Conservation (phyloP, 140 eudicot genomes). For the Bidens hawaiensis region DNA sequence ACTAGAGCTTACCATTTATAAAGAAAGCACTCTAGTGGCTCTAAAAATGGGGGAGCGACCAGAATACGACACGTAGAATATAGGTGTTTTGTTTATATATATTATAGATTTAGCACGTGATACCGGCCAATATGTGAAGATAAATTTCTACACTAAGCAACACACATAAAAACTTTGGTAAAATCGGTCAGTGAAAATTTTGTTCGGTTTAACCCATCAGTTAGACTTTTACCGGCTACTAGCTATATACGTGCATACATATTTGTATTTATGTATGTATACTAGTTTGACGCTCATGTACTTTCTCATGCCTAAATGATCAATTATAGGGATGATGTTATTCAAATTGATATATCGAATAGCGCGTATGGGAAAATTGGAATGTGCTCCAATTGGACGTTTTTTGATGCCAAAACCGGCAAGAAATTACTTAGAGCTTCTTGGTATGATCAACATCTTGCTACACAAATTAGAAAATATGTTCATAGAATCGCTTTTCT, state of each 20-base stretch:
- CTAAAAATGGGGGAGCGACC: too few relatives aligned
- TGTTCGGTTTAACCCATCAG: too few relatives aligned
- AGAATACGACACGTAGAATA: too few relatives aligned
- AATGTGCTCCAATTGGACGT: conserved; percentile 44
- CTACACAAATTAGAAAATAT: background rate
- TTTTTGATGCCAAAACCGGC: conserved; percentile 38
- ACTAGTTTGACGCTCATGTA: conserved; percentile 2
- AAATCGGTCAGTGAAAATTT: too few relatives aligned
- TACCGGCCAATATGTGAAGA: too few relatives aligned
- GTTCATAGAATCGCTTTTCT: too few relatives aligned
- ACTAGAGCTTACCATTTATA: too few relatives aligned
- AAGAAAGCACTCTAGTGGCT: too few relatives aligned
- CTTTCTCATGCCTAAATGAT: background rate
- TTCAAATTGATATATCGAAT: conserved; percentile 61
- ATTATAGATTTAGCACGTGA: too few relatives aligned
- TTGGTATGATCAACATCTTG: conserved; percentile 29
- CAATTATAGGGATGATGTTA: conserved; percentile 48
- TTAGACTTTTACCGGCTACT: background rate
- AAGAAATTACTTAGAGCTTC: conserved; percentile 51
- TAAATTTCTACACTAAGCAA: too few relatives aligned
- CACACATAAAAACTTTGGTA: too few relatives aligned
- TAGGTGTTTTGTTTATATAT: too few relatives aligned
- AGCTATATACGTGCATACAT: background rate
- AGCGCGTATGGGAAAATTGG: conserved; percentile 56
- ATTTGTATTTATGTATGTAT: background rate